A percentile compares a stretch with the other conserved stretches of the same genome.
Conservation (phyloP, 2,329 filamentous ascomycete species). For the Colletotrichum gloeosporioides region DNA sequence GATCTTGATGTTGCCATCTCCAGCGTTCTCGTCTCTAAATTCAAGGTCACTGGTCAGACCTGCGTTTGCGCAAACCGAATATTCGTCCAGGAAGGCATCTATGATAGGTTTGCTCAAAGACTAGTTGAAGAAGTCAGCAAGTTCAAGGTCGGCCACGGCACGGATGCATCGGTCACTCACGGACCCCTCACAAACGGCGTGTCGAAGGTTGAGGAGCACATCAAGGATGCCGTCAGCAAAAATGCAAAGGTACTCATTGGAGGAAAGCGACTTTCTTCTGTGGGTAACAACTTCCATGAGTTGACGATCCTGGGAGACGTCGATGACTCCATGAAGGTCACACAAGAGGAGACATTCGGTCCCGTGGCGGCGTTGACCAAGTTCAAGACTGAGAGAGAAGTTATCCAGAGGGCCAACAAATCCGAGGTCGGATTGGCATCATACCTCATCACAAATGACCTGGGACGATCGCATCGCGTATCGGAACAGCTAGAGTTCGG, state of each 20-base stretch:
- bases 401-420: slow-evolving; percentile 69
- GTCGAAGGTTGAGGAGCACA: slow-evolving; percentile 67
- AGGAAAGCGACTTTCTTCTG: slow-evolving; percentile 65
- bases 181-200: slow-evolving; percentile 71
- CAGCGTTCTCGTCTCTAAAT: slow-evolving; percentile 86
- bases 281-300: slow-evolving; percentile 74
- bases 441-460: slow-evolving; percentile 69
- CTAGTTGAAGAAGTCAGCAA: slow-evolving; percentile 74
- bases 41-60: slow-evolving; percentile 93
- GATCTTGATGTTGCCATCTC: slow-evolving; percentile 86
- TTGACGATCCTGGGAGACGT: slow-evolving; percentile 74
- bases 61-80: slow-evolving; percentile 90
- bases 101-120: slow-evolving; percentile 73
- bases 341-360: slow-evolving; percentile 77
- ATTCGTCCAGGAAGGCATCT: slow-evolving; percentile 79
- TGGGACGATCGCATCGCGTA: slow-evolving; percentile 44
- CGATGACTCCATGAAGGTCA: slow-evolving; percentile 70
- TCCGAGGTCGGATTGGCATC: slow-evolving; percentile 75
- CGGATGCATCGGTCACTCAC: slow-evolving; percentile 60
- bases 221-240: slow-evolving; percentile 67
- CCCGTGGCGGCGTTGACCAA: slow-evolving; percentile 74
- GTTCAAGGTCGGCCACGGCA: slow-evolving; percentile 78
- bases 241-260: slow-evolving; percentile 66
- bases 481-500: slow-evolving; percentile 63
- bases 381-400: slow-evolving; percentile 74